Conservation (phyloP, 345 rosid species). For the Lumnitzera littorea region DNA sequence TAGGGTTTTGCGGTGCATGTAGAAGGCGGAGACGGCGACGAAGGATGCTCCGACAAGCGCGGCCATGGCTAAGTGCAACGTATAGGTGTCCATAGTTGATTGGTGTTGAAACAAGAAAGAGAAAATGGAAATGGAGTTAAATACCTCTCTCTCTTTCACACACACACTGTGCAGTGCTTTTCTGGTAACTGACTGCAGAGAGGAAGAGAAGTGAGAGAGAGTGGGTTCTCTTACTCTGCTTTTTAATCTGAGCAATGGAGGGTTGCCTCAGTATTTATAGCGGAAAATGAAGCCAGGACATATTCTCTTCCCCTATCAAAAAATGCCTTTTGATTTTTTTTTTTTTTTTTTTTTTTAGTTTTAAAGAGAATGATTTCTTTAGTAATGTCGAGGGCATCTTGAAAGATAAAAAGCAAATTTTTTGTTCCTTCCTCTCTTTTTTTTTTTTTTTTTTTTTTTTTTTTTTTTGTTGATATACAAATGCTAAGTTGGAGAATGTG, state of each 20-base stretch:
- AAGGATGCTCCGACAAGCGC: conserved; percentile 95
- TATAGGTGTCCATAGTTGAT: conserved; percentile 55
- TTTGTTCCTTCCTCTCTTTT: no score
- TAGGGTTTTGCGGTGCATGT: conserved; percentile 91
- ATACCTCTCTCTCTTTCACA: no score
- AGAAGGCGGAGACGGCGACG: conserved; percentile 86
- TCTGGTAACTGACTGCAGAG: no score
- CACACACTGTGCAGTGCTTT: no score
- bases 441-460: no score
- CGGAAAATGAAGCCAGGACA: background rate
- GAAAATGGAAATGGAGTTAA: no score
- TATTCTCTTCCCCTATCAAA: conserved; percentile 1
- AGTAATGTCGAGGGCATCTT: no score
- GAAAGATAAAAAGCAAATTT: no score
- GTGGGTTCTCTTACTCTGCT: conserved; percentile 6
- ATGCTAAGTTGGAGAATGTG: no score
- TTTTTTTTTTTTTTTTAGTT: background rate
- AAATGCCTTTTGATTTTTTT: background rate
- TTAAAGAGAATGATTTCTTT: no score
- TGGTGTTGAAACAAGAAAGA: background rate
- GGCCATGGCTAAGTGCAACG: conserved; percentile 87
- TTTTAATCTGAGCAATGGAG: conserved; percentile 2
- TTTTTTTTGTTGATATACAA: no score
- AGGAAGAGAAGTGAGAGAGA: background rate
- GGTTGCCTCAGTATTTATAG: conserved; percentile 18